These are phyloP conservation scores for Gaeumannomyces sp. DNA, from an alignment of 2,329 filamentous ascomycete species.

Conservation along the genomic window DNA sequence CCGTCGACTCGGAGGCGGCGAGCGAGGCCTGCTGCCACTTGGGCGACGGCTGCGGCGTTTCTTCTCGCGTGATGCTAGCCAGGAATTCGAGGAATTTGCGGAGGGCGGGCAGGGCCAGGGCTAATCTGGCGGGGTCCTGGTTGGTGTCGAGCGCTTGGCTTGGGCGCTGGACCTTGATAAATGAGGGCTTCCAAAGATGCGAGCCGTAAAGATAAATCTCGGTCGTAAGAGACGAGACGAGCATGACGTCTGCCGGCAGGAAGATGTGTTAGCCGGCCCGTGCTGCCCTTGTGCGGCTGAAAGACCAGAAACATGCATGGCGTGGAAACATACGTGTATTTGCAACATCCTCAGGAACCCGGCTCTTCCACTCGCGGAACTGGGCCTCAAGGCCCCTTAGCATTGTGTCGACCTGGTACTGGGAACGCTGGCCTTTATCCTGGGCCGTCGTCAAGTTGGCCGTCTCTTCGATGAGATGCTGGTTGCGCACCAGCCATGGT, in stretches of 20 bases:
- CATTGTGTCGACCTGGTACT: conserved; percentile 38
- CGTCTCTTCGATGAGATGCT: conserved; percentile 34
- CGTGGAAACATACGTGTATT: conserved; percentile 1
- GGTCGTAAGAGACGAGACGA: conserved; percentile 29
- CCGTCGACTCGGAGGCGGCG: conserved; percentile 13
- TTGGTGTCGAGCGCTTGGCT: conserved; percentile 9
- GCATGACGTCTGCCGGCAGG: conserved; percentile 23
- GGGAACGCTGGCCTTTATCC: conserved; percentile 22
- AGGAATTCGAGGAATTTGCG: conserved; percentile 23
- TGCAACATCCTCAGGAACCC: conserved; percentile 28
- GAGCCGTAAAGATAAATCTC: conserved; percentile 35
- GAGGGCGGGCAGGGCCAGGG: conserved; percentile 15
- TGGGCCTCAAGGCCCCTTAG: conserved; percentile 43
- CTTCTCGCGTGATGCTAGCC: not conserved
- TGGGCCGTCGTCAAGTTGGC: conserved; percentile 24
- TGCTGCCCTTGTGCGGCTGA: not conserved
- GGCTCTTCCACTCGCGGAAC: conserved; percentile 32
- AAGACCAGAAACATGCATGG: not conserved
- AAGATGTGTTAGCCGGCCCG: not conserved
- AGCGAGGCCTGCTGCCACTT: not conserved
- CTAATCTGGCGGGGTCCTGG: conserved; percentile 16
- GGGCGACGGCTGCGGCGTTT: not conserved
- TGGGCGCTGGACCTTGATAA: not conserved
- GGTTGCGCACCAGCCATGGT: conserved; percentile 35
- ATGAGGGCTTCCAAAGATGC: conserved; percentile 25